Conservation (phyloP, 768 basidiomycete genomes). For the Pholiota conissans region DNA sequence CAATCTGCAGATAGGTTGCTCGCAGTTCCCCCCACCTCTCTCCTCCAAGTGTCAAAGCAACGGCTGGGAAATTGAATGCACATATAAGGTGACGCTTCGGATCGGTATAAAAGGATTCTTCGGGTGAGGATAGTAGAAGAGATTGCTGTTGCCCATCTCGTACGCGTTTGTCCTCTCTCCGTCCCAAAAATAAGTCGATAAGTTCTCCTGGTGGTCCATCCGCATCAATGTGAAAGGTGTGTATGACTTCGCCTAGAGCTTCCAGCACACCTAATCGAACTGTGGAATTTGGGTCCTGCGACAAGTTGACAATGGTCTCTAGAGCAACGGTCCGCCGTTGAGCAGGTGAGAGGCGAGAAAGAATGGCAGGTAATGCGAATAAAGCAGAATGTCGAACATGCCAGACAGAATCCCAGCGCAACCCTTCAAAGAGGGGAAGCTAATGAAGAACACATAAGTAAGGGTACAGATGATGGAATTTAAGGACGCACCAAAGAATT, state of each 20-base stretch:
- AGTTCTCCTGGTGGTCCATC: conserved; percentile 74
- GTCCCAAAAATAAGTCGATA: conserved; percentile 74
- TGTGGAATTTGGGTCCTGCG: conserved; percentile 57
- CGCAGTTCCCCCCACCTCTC: conserved; percentile 75
- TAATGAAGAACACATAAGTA: conserved; percentile 27
- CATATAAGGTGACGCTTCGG: conserved; percentile 75
- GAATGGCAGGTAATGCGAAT: conserved; percentile 80
- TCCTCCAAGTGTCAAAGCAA: conserved; percentile 78
- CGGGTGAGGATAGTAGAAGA: conserved; percentile 7
- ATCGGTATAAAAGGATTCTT: conserved; percentile 58
- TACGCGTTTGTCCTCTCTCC: conserved; percentile 40
- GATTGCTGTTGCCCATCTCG: conserved; percentile 37
- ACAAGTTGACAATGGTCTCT: conserved; percentile 61
- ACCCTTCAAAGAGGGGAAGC: conserved; percentile 78
- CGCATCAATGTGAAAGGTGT: conserved; percentile 70
- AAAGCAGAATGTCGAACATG: conserved; percentile 88
- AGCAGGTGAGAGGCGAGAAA: conserved; percentile 58
- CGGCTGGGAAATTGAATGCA: conserved; percentile 91
- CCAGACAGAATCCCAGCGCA: conserved; percentile 69
- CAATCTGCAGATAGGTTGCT: conserved; percentile 63
- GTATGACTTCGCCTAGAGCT: conserved; percentile 85
- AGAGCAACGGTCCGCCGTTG: conserved; percentile 67
- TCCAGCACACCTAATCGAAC: conserved; percentile 85
- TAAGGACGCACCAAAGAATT: conserved; percentile 54
- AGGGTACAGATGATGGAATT: not conserved